Evolutionary conservation across 805 yeast genomes (phyloP).

Genomic region (Nakazawaea laoshanensis): DNA sequence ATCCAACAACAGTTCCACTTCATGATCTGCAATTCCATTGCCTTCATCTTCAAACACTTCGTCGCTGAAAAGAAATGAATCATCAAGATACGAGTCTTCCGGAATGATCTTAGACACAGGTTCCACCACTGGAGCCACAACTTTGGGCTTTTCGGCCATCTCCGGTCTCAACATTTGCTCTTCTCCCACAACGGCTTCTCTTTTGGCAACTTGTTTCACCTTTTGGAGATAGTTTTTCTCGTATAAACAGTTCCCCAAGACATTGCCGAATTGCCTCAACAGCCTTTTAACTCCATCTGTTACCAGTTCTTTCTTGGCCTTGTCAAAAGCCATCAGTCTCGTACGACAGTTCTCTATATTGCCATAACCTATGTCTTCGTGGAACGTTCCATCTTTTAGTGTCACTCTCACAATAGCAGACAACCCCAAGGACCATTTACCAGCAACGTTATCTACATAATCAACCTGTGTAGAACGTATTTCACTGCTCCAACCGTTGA

Average conservation of each 20-base stretch:
- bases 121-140: constrained; percentile 2
- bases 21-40: constrained; percentile 20
- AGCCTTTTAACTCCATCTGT: constrained; percentile 79
- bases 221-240: constrained; percentile 57
- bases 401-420: constrained; percentile 67
- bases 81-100: constrained; percentile 25
- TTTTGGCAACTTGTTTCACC: constrained; percentile 33
- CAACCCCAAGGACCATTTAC: constrained; percentile 54
- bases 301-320: constrained; percentile 79
- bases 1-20: constrained; percentile 14
- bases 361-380: constrained; percentile 74
- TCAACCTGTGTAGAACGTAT: constrained; percentile 59
- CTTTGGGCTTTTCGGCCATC: constrained; percentile 6
- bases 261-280: constrained; percentile 70
- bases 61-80: constrained; percentile 47
- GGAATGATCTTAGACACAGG: constrained; percentile 5
- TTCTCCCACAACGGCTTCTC: constrained; percentile 21
- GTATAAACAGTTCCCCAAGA: constrained; percentile 77
- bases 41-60: constrained; percentile 23
- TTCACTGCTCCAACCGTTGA: constrained; percentile 78
- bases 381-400: constrained; percentile 73
- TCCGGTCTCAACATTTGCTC: constrained; percentile 22
- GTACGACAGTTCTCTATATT: constrained; percentile 61
- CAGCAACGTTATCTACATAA: constrained; percentile 56
- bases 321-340: constrained; percentile 67